A percentile compares a stretch with the other conserved stretches of the same genome.
Evolutionary conservation across 1,139 yeast species (phyloP).

Genomic region (Yamadazyma membranifaciens): DNA sequence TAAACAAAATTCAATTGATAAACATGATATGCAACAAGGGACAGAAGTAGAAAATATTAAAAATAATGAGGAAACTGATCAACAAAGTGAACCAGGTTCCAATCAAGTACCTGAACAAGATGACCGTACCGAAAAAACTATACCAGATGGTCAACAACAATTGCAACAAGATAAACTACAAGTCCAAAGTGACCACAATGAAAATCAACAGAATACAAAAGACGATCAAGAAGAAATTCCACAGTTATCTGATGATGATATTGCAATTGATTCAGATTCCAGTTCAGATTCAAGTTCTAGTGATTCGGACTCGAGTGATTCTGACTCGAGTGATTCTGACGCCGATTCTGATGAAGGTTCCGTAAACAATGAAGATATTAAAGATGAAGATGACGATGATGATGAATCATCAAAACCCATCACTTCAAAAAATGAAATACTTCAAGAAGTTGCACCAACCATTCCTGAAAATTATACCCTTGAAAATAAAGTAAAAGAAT

Average conservation of each 20-base stretch:
- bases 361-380: slow-evolving; percentile 13
- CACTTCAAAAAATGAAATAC: slow-evolving; percentile 70
- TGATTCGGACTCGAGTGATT: slow-evolving; percentile 7
- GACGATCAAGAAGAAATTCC: slow-evolving; percentile 10
- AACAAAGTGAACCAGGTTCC: background rate
- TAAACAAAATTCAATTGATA: background rate
- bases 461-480: slow-evolving; percentile 69
- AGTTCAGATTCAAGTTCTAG: slow-evolving; percentile 6
- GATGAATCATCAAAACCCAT: slow-evolving; percentile 58
- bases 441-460: slow-evolving; percentile 64
- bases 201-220: background rate
- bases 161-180: background rate
- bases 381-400: slow-evolving; percentile 27
- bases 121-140: background rate
- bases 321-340: slow-evolving; percentile 3
- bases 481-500: slow-evolving; percentile 64
- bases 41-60: background rate
- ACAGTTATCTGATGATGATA: slow-evolving; percentile 29
- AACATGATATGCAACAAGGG: background rate
- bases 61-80: background rate
- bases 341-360: slow-evolving; percentile 18
- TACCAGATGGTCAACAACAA: background rate
- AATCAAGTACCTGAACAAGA: background rate
- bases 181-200: background rate
- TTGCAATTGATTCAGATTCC: slow-evolving; percentile 7